Evolutionary conservation across 495 filamentous ascomycete species (phyloP).

Genomic region (Penicillium roqueforti): DNA sequence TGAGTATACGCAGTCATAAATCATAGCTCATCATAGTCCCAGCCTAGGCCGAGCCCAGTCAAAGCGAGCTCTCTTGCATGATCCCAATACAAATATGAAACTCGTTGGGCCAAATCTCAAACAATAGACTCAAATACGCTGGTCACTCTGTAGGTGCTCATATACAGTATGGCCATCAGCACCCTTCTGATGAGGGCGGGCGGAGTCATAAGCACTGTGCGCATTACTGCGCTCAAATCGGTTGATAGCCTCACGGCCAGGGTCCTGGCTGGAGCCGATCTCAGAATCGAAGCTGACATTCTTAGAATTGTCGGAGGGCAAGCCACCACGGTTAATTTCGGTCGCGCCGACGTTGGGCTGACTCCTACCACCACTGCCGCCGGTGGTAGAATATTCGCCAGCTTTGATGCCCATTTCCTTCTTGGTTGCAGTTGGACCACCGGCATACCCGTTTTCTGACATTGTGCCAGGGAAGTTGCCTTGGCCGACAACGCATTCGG

Average conservation of each 20-base stretch:
- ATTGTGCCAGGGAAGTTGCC: constrained; percentile 44
- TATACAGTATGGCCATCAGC: constrained; percentile 38
- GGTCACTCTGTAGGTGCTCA: constrained; percentile 42
- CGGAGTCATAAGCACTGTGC: constrained; percentile 37
- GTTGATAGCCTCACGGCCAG: constrained; percentile 51
- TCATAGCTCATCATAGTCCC: constrained; percentile 5
- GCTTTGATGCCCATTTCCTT: constrained; percentile 28
- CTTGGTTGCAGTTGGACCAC: constrained; percentile 42
- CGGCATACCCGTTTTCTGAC: constrained; percentile 38
- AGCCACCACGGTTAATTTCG: constrained; percentile 44
- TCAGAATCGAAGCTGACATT: constrained; percentile 59
- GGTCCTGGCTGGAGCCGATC: constrained; percentile 59
- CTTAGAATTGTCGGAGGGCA: constrained; percentile 41
- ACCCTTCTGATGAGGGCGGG: constrained; percentile 39
- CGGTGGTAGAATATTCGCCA: constrained; percentile 22
- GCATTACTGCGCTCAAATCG: constrained; percentile 42
- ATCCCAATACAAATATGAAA: constrained; percentile 5
- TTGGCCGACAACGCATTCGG: constrained; percentile 47
- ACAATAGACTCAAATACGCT: constrained; percentile 30
- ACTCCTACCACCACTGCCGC: constrained; percentile 33
- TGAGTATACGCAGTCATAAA: too few species aligned
- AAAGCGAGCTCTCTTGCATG: constrained; percentile 18
- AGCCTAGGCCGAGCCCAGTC: constrained; percentile 4
- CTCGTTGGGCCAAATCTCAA: background rate
- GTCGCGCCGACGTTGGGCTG: constrained; percentile 16